Base-by-base conservation (phyloP, 805 yeast genomes). In the Schwanniomyces polymorphus region DNA sequence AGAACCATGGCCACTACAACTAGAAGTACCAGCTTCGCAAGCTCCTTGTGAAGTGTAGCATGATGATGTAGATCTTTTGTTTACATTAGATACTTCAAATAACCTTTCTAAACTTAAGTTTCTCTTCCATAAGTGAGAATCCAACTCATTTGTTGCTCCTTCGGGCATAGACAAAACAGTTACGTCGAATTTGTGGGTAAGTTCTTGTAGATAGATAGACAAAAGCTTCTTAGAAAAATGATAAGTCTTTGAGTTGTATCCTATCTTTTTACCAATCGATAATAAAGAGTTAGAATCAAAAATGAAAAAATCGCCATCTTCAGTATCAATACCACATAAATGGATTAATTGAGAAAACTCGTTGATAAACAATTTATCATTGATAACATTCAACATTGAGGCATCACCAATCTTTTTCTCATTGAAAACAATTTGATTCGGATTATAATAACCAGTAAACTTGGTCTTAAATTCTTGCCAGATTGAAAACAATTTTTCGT, bases 1-100 rank as follows among this genome's bases (percentile, higher is more conserved):
- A 11, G 64, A 45, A 9, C 86, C 86, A 58, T 80, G 84, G n/a
- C 72, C 68, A 31, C 74, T 74, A 59, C 86, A 81, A 31, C 72
- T 66, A 40, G 68, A 60, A 7, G 85, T 80, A 18, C 72, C 61
- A 4, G 63, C 68, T 44, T 70, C 58, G 60, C 86, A 81, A 1
- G 73, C 66, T 44, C 71, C 79, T 55, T 79, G 76, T 18, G 78
- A 61, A 10, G 64, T 27, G 53, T 65, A 80, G 49, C 80, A 76
- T 25, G 49, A 49, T 7, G 21, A 25, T 7, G 38, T 31, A 14
- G 48, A 41, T 27, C 43, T 42, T 17, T 34, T 38, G 7, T 27
- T 41, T 26, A 12, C 18, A 21, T 14, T 37, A 25, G 27, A 27
- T 7, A 18, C 10, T 16, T 38, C 37, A 41, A 54, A 51, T 9